These are phyloP conservation scores for Gloeophyllum trabeum DNA, from an alignment of 768 basidiomycete genomes.

Conservation along the genomic window DNA sequence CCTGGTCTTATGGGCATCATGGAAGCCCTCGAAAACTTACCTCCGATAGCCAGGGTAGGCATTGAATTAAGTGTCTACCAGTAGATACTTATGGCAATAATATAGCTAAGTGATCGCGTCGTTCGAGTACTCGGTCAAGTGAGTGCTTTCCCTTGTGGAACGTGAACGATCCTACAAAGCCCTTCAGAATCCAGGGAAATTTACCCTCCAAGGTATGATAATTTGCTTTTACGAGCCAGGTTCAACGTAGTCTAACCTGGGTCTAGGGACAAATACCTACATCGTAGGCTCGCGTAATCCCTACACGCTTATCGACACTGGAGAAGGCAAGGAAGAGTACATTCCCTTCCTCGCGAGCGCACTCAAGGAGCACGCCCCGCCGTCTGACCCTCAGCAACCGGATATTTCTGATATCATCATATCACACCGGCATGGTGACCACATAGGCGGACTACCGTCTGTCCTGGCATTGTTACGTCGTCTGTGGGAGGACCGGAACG, in stretches of 20 bases:
- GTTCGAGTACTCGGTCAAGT: constrained; percentile 72
- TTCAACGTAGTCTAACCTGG: too few relatives aligned
- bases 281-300: constrained; percentile 61
- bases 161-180: too few relatives aligned
- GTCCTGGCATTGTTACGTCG: constrained; percentile 56
- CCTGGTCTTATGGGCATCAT: too few relatives aligned
- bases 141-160: constrained; percentile 8
- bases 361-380: constrained; percentile 27
- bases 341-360: constrained; percentile 53
- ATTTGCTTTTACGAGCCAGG: too few relatives aligned
- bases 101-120: constrained; percentile 57
- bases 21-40: constrained; percentile 40
- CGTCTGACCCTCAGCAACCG: constrained; percentile 27
- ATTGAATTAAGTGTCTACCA: not conserved
- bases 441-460: constrained; percentile 62
- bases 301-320: constrained; percentile 76
- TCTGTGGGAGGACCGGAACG: constrained; percentile 47
- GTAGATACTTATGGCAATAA: not conserved
- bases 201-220: constrained; percentile 70
- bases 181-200: constrained; percentile 87
- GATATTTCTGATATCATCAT: constrained; percentile 84
- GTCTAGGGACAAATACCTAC: constrained; percentile 90
- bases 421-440: constrained; percentile 87
- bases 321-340: constrained; percentile 62
- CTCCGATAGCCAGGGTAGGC: constrained; percentile 39